Evolutionary conservation across 352 stramenopile species (phyloP).

Genomic region (Phytophthora fragariaefolia): DNA sequence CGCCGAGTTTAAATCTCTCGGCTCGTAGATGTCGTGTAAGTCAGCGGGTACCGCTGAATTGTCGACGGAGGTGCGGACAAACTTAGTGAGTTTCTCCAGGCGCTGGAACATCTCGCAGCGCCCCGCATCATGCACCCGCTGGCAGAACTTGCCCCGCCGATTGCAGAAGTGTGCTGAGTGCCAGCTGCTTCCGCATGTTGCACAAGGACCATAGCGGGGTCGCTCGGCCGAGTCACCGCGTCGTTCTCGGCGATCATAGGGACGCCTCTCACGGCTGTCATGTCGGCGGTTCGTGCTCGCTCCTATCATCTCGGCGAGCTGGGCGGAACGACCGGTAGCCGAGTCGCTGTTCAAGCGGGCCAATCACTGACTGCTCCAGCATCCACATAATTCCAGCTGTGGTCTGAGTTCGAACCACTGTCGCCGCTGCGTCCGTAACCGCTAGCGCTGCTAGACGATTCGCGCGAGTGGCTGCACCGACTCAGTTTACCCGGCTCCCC

Average conservation of each 20-base stretch:
- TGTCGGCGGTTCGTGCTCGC: no score
- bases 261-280: no score
- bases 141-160: background rate
- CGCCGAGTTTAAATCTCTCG: constrained; percentile 17
- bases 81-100: constrained; percentile 1
- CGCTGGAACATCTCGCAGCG: constrained; percentile 4
- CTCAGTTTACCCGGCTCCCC: background rate
- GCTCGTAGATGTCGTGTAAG: constrained; percentile 1
- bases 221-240: no score
- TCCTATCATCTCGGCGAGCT: no score
- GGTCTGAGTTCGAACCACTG: no score
- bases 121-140: constrained; percentile 6
- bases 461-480: background rate
- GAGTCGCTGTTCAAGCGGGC: no score
- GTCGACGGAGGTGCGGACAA: background rate
- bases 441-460: no score
- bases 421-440: no score
- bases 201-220: constrained; percentile 17
- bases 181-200: background rate
- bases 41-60: constrained; percentile 8
- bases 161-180: constrained; percentile 9
- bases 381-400: no score
- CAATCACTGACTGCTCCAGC: no score
- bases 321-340: no score
- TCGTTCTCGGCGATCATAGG: no score